These are phyloP conservation scores for Trypanosoma brucei DNA, from an alignment of 208 protist species.

Conservation along the genomic window DNA sequence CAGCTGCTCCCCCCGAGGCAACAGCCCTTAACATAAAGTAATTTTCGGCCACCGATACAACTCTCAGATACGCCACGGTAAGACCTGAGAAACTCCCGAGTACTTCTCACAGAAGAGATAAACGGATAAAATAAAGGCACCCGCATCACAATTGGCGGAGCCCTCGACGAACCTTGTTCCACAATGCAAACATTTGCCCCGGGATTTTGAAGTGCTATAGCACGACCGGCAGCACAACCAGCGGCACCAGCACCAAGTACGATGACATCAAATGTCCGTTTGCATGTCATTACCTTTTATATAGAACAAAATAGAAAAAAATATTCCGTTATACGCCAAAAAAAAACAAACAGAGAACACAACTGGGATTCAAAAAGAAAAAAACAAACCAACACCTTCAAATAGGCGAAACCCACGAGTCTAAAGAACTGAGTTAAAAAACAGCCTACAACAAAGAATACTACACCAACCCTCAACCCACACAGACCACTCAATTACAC, in stretches of 20 bases:
- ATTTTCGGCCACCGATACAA: conserved; percentile 32
- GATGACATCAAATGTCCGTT: conserved; percentile 61
- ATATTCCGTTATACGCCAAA: too few relatives aligned
- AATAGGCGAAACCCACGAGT: too few relatives aligned
- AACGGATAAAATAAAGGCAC: conserved; percentile 57
- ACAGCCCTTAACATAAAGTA: conserved; percentile 37
- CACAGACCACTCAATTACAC: too few relatives aligned
- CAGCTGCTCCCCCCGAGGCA: conserved; percentile 58
- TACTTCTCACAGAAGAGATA: conserved; percentile 26
- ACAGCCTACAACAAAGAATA: too few relatives aligned
- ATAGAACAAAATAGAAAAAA: background rate
- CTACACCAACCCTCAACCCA: too few relatives aligned
- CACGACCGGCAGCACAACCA: conserved; percentile 55
- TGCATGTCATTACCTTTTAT: conserved; percentile 2
- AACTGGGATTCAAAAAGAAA: too few relatives aligned
- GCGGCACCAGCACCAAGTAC: conserved; percentile 68
- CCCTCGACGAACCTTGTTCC: conserved; percentile 35
- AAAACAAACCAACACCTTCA: too few relatives aligned
- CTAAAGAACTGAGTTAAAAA: too few relatives aligned
- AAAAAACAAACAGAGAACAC: too few relatives aligned
- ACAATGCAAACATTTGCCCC: conserved; percentile 51
- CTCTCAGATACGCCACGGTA: conserved; percentile 25
- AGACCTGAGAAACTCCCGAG: conserved; percentile 25
- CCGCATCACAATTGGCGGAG: conserved; percentile 30
- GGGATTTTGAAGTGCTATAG: conserved; percentile 44